Conservation (phyloP, 192 early-diverging fungal genomes). For the Coemansia sp. region DNA sequence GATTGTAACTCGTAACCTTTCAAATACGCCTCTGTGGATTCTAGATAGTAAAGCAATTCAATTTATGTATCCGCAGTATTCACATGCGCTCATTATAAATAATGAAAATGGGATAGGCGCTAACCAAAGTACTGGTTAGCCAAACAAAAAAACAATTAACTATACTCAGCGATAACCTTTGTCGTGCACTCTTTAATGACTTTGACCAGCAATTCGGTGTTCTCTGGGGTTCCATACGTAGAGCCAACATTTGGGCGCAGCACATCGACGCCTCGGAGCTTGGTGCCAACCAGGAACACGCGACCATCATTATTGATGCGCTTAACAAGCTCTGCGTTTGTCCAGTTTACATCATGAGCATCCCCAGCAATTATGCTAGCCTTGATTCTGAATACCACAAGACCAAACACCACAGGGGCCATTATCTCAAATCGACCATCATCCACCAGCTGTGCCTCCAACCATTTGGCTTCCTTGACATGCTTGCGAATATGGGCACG, state of each 20-base stretch:
- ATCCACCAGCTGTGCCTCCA: conserved; percentile 32
- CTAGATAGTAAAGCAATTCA: no score
- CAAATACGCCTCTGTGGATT: no score
- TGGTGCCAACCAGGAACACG: conserved; percentile 43
- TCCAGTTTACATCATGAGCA: conserved; percentile 13
- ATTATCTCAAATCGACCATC: conserved; percentile 55
- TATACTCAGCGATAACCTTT: conserved; percentile 5
- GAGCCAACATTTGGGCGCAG: conserved; percentile 43
- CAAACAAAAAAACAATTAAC: no score
- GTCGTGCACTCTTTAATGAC: conserved; percentile 16
- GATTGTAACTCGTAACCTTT: no score
- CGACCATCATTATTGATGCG: conserved; percentile 40
- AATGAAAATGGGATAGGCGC: no score
- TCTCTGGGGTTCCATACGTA: conserved; percentile 16
- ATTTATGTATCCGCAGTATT: no score
- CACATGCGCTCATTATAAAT: no score
- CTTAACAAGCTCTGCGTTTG: conserved; percentile 27
- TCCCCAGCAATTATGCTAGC: conserved; percentile 13
- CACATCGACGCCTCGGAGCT: conserved; percentile 32
- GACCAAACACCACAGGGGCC: conserved; percentile 40
- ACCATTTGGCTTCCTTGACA: conserved; percentile 39
- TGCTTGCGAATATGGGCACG: conserved; percentile 52
- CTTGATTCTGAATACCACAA: conserved; percentile 54
- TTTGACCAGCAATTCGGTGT: conserved; percentile 17
- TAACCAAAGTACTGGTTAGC: no score